These are phyloP conservation scores for Lactifluus subvellereus DNA, from an alignment of 768 basidiomycete genomes.

Conservation along the genomic window DNA sequence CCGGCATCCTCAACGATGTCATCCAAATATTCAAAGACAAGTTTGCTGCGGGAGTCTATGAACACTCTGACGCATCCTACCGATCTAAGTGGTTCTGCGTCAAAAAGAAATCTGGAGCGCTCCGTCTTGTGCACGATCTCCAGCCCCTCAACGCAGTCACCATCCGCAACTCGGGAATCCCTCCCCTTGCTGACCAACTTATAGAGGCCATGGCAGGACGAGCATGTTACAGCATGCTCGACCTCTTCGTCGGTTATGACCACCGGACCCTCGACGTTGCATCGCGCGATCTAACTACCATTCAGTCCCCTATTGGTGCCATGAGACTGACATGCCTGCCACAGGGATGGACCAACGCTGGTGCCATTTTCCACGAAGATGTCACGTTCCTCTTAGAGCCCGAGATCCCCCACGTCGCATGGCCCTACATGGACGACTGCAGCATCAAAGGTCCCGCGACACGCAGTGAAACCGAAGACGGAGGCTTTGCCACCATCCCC, in stretches of 20 bases:
- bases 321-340: too few relatives aligned
- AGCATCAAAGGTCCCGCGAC: too few relatives aligned
- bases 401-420: not conserved
- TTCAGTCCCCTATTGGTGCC: too few relatives aligned
- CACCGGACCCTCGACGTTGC: not conserved
- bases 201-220: slow-evolving; percentile 13
- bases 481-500: not conserved
- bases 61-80: too few relatives aligned
- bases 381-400: too few relatives aligned
- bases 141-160: slow-evolving; percentile 27
- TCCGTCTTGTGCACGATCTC: slow-evolving; percentile 27
- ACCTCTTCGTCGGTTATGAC: too few relatives aligned
- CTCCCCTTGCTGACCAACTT: slow-evolving; percentile 21
- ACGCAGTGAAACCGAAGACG: not conserved
- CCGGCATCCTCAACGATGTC: not conserved
- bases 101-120: not conserved
- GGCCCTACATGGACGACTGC: too few relatives aligned
- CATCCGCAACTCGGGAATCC: not conserved
- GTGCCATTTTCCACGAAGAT: slow-evolving; percentile 29
- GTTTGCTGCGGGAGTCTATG: too few relatives aligned
- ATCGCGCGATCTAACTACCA: not conserved
- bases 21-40: not conserved
- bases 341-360: too few relatives aligned
- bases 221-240: too few relatives aligned
- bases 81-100: too few relatives aligned